phyloP scores from a whole-genome alignment of 495 filamentous ascomycete genomes.

The Penicillium waksmanii region DNA sequence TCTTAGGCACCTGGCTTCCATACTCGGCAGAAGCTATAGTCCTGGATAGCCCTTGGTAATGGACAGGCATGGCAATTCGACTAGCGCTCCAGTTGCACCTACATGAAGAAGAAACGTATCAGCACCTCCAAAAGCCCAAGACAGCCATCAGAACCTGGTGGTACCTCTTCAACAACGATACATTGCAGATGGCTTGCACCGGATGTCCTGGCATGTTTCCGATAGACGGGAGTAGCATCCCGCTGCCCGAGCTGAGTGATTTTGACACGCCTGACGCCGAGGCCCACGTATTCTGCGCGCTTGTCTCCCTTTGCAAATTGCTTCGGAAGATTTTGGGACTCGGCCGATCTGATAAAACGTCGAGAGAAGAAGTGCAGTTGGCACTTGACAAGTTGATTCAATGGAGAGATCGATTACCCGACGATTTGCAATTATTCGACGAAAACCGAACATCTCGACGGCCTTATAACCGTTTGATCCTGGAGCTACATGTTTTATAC shows the following conservation, averaged over 20 bases:
- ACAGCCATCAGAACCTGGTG: constrained; percentile 21
- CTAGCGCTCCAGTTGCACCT: constrained; percentile 21
- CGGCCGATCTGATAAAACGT: neutral
- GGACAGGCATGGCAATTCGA: constrained; percentile 23
- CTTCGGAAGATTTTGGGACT: constrained; percentile 3
- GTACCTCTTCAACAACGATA: constrained; percentile 22
- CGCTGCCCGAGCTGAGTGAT: constrained; percentile 8
- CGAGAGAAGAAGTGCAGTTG: constrained; percentile 5
- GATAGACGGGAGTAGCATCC: constrained; percentile 10
- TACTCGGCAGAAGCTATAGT: constrained; percentile 11
- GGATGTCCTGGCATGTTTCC: constrained; percentile 18
- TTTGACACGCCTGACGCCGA: constrained; percentile 11
- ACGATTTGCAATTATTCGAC: constrained; percentile 11
- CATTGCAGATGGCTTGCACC: constrained; percentile 21
- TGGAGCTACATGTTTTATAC: constrained; percentile 23
- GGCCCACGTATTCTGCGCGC: constrained; percentile 6
- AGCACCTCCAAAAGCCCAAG: neutral
- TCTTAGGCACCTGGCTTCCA: constrained; percentile 16
- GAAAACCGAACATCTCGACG: neutral
- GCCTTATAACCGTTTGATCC: constrained; percentile 7
- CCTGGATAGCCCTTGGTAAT: constrained; percentile 27
- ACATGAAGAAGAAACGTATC: constrained; percentile 20
- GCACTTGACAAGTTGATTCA: neutral
- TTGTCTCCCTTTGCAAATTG: constrained; percentile 5
- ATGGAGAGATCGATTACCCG: constrained; percentile 10